phyloP scores from a whole-genome alignment of 1,284 basidiomycete species.

The Cystobasidium pallidum region DNA sequence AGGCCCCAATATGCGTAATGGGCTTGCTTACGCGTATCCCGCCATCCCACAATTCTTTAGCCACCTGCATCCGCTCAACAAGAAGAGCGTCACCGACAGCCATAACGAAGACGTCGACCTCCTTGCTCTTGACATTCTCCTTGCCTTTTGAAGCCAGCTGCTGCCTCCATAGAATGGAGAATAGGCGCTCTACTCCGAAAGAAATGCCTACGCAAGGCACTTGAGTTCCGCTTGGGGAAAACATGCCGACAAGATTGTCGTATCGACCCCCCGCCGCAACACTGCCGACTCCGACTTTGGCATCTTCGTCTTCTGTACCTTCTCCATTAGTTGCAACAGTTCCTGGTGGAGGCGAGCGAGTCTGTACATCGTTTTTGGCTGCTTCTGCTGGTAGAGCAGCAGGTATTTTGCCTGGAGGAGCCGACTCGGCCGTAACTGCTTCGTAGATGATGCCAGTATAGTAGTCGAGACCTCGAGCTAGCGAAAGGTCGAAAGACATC shows the following conservation, averaged over 20 bases:
- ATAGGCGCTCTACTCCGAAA: conserved; percentile 94
- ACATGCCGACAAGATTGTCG: conserved; percentile 95
- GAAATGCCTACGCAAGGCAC: conserved; percentile 93
- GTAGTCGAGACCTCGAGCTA: conserved; percentile 95
- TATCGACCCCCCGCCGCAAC: conserved; percentile 97
- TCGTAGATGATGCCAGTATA: conserved; percentile 99
- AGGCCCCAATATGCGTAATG: background rate
- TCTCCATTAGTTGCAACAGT: conserved; percentile 53
- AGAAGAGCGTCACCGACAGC: conserved; percentile 87
- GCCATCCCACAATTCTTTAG: conserved; percentile 77
- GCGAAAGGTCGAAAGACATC: conserved; percentile 94
- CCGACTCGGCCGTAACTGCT: conserved; percentile 88
- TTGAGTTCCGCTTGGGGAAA: conserved; percentile 62
- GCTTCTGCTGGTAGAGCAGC: conserved; percentile 60
- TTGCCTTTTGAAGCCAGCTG: conserved; percentile 68
- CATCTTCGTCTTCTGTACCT: conserved; percentile 84
- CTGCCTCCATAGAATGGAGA: conserved; percentile 85
- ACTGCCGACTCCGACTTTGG: conserved; percentile 89
- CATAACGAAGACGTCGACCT: conserved; percentile 93
- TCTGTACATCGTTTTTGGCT: conserved; percentile 59
- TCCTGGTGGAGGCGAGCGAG: conserved; percentile 54
- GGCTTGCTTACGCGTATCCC: conserved; percentile 75
- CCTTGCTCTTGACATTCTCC: conserved; percentile 70
- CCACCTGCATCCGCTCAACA: conserved; percentile 81
- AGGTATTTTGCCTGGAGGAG: conserved; percentile 71